Conservation (phyloP, 208 protist species). For the Histomonas meleagridis region DNA sequence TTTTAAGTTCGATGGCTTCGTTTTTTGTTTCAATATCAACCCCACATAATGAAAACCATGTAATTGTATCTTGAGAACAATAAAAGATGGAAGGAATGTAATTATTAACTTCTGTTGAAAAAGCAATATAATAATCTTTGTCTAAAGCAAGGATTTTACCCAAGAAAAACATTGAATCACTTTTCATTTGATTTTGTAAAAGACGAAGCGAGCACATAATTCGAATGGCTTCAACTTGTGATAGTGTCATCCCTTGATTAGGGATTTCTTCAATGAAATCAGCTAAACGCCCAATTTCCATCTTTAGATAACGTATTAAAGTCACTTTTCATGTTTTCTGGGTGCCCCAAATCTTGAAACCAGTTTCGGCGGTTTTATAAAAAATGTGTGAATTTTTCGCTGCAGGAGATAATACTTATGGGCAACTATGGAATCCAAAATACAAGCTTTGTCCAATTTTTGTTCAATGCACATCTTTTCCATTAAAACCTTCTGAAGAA, state of each 20-base stretch:
- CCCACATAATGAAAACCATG: background rate
- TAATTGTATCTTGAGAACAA: background rate
- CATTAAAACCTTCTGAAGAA: background rate
- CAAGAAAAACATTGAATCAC: background rate
- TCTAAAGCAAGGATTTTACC: constrained; percentile 16
- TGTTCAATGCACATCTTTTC: background rate
- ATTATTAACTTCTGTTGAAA: constrained; percentile 6
- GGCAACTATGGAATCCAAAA: background rate
- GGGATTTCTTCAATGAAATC: background rate
- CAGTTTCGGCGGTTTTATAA: too few species aligned
- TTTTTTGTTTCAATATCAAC: background rate
- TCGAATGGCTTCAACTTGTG: background rate
- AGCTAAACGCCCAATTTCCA: background rate
- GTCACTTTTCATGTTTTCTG: too few species aligned
- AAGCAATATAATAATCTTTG: constrained; percentile 14
- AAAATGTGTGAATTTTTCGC: too few species aligned
- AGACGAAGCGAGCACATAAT: background rate
- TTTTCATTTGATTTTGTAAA: constrained; percentile 21
- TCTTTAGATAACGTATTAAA: background rate
- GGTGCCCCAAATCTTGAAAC: too few species aligned
- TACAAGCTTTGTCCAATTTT: background rate
- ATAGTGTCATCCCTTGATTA: background rate
- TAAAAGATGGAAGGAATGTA: background rate
- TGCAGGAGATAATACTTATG: background rate
- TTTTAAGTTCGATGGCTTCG: background rate